phyloP scores from a whole-genome alignment of 441 rosid species.

The Flueggea neowawraea region DNA sequence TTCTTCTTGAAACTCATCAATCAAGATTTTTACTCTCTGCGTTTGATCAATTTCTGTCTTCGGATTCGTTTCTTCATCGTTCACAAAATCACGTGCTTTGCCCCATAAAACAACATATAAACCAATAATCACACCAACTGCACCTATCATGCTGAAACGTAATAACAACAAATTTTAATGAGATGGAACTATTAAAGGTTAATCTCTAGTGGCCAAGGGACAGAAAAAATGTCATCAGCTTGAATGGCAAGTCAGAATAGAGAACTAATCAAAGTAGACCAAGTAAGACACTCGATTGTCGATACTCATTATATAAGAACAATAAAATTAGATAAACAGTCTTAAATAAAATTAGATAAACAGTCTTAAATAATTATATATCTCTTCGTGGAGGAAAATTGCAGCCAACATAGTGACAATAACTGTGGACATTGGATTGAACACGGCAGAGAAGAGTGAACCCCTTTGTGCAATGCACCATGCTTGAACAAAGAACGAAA shows the following conservation, averaged over 20 bases:
- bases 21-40: conserved; percentile 1
- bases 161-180: not conserved
- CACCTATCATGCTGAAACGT: conserved; percentile 52
- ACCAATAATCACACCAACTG: conserved; percentile 54
- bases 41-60: conserved; percentile 23
- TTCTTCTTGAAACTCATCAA: conserved; percentile 1
- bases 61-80: conserved; percentile 13
- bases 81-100: conserved; percentile 42
- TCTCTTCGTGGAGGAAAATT: conserved; percentile 45
- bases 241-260: no score
- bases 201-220: no score
- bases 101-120: conserved; percentile 78
- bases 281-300: no score
- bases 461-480: conserved; percentile 65
- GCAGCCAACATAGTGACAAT: conserved; percentile 53
- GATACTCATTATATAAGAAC: no score
- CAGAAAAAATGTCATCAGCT: no score
- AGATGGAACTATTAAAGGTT: not conserved
- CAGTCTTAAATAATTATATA: conserved; percentile 20
- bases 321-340: no score
- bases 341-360: no score
- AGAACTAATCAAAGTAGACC: no score
- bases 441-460: conserved; percentile 58
- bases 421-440: conserved; percentile 58
- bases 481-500: conserved; percentile 51